Percentiles rank a stretch among this genome's conserved stretches.
These are phyloP conservation scores for Colletotrichum sp. DNA, from an alignment of 2,329 filamentous ascomycete genomes.

Conservation along the genomic window DNA sequence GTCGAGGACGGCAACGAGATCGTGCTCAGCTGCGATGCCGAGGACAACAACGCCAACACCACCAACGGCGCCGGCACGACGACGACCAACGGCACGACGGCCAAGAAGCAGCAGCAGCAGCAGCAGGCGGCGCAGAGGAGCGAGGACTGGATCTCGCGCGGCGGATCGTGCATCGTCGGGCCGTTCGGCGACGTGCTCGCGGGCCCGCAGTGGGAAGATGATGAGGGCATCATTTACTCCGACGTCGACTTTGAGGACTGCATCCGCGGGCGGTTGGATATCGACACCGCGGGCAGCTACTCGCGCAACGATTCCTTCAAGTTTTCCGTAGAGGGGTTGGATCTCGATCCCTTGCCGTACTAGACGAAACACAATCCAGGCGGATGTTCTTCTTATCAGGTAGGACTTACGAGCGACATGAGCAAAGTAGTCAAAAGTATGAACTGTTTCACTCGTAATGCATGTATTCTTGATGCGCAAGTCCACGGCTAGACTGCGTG, in stretches of 20 bases:
- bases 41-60: background rate
- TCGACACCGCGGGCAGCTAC: slow-evolving; percentile 87
- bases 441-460: slow-evolving; percentile 1
- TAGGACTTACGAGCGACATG: background rate
- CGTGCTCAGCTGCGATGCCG: slow-evolving; percentile 42
- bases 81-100: background rate
- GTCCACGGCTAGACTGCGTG: background rate
- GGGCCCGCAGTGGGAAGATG: slow-evolving; percentile 84
- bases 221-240: slow-evolving; percentile 67
- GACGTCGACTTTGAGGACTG: slow-evolving; percentile 92
- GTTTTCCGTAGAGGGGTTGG: slow-evolving; percentile 62
- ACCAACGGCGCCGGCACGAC: slow-evolving; percentile 3
- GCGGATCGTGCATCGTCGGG: slow-evolving; percentile 82
- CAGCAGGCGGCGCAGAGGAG: background rate
- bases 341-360: slow-evolving; percentile 63
- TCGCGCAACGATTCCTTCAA: slow-evolving; percentile 71
- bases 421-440: background rate
- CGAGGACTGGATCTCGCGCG: slow-evolving; percentile 65
- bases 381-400: no score
- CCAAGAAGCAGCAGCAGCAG: background rate
- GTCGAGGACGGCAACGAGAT: slow-evolving; percentile 63
- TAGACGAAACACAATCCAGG: background rate
- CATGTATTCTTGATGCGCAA: slow-evolving; percentile 6
- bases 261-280: slow-evolving; percentile 77
- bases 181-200: slow-evolving; percentile 81